A percentile compares a stretch with the other conserved stretches of the same genome.
These are phyloP conservation scores for Eucalyptus tenuipes DNA, from an alignment of 345 rosid genomes.

Conservation along the genomic window DNA sequence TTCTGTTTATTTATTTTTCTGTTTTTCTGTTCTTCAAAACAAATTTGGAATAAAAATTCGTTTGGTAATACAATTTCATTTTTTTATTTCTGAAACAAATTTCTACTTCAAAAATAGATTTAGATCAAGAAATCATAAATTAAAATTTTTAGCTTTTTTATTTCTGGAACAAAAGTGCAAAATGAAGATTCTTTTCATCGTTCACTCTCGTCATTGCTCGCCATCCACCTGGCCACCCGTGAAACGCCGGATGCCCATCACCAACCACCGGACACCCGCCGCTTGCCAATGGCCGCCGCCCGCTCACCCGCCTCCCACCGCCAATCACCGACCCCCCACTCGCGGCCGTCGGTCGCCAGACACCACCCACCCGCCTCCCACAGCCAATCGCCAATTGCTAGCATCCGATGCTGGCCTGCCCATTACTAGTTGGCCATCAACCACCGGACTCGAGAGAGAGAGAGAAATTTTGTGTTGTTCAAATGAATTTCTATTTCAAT, in stretches of 20 bases:
- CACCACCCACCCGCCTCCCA: too few species aligned
- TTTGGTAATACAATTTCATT: too few species aligned
- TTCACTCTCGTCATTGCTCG: too few species aligned
- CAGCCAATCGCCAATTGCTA: rapidly evolving
- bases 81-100: rapidly evolving
- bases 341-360: rapidly evolving
- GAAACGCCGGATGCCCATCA: rapidly evolving
- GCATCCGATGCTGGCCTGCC: rapidly evolving
- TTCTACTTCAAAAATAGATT: too few species aligned
- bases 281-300: rapidly evolving
- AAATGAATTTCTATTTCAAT: too few species aligned
- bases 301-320: rapidly evolving
- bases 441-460: rapidly evolving
- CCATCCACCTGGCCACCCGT: rapidly evolving
- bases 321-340: too few species aligned
- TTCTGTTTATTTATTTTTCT: too few species aligned
- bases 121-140: too few species aligned
- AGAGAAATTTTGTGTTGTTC: too few species aligned
- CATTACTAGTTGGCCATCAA: too few species aligned
- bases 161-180: rapidly evolving
- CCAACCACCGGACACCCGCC: rapidly evolving
- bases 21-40: rapidly evolving
- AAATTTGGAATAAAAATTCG: rapidly evolving
- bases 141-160: too few species aligned
- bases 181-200: too few species aligned